Evolutionary conservation across 768 basidiomycete species (phyloP).

Genomic region (Paxillus ammoniavirescens): DNA sequence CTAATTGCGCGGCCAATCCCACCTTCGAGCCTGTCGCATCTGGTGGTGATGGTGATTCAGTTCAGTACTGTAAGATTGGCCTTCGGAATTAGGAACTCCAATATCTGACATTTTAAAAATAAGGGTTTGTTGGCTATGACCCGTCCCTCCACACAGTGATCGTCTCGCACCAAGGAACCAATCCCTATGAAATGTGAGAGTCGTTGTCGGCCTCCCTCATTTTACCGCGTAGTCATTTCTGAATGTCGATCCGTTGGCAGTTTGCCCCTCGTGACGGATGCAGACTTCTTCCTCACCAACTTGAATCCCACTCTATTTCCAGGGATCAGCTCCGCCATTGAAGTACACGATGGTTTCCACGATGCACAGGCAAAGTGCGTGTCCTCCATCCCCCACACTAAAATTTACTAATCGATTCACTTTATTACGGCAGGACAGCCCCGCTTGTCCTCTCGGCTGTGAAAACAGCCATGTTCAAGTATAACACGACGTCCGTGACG

Average conservation of each 20-base stretch:
- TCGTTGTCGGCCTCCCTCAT: slow-evolving; percentile 36
- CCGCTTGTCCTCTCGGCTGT: slow-evolving; percentile 40
- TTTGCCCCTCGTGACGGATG: slow-evolving; percentile 39
- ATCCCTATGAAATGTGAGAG: slow-evolving; percentile 22
- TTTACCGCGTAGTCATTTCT: slow-evolving; percentile 28
- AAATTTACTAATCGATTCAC: neutral
- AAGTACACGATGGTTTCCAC: slow-evolving; percentile 47
- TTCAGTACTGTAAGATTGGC: slow-evolving; percentile 41
- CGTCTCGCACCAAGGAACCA: slow-evolving; percentile 34
- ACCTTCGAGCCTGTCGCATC: slow-evolving; percentile 42
- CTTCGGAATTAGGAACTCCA: slow-evolving; percentile 10
- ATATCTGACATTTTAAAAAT: neutral
- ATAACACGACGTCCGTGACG: slow-evolving; percentile 37
- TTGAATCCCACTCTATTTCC: slow-evolving; percentile 47
- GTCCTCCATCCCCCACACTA: neutral
- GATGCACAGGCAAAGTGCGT: slow-evolving; percentile 42
- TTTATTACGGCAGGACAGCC: slow-evolving; percentile 41
- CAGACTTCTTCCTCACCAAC: slow-evolving; percentile 25
- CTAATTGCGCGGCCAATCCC: slow-evolving; percentile 41
- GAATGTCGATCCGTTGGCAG: slow-evolving; percentile 19
- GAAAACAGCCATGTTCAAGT: slow-evolving; percentile 34
- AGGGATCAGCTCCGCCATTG: slow-evolving; percentile 36
- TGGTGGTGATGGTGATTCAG: slow-evolving; percentile 41
- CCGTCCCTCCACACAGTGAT: slow-evolving; percentile 32
- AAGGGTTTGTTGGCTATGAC: slow-evolving; percentile 54